These are phyloP conservation scores for Aquanectria penicillioides DNA, from an alignment of 2,329 filamentous ascomycete species.

Conservation along the genomic window DNA sequence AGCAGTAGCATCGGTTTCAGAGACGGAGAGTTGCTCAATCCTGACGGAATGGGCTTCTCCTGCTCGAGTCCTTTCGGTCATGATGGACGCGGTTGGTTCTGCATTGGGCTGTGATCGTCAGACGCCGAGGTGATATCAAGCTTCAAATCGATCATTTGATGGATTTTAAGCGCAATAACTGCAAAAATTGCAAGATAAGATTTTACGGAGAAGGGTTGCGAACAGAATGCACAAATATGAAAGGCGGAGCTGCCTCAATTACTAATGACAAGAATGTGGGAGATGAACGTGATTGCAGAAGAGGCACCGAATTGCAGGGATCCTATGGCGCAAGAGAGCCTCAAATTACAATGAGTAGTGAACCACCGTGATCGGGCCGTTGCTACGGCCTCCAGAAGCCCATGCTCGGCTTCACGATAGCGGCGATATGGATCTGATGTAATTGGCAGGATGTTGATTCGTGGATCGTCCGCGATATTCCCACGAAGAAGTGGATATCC, in stretches of 20 bases:
- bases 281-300: neutral
- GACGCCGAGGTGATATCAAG: too few species aligned
- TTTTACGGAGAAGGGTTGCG: too few species aligned
- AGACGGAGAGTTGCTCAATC: neutral
- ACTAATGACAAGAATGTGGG: neutral
- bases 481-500: too few species aligned
- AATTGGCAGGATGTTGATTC: too few species aligned
- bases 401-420: neutral
- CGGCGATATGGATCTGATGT: neutral
- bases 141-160: too few species aligned
- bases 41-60: neutral
- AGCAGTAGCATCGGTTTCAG: neutral
- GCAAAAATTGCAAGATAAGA: too few species aligned
- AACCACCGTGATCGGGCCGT: neutral
- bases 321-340: conserved; percentile 13
- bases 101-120: neutral
- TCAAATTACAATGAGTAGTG: neutral
- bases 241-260: conserved; percentile 1
- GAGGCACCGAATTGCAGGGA: conserved; percentile 2
- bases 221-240: neutral
- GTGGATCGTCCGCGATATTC: too few species aligned
- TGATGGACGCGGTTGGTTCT: neutral
- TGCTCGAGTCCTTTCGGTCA: neutral
- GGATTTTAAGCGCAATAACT: too few species aligned
- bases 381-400: too few species aligned